These are phyloP conservation scores for Kluyveromyces wickerhamii DNA, from an alignment of 805 yeast species.

Conservation along the genomic window DNA sequence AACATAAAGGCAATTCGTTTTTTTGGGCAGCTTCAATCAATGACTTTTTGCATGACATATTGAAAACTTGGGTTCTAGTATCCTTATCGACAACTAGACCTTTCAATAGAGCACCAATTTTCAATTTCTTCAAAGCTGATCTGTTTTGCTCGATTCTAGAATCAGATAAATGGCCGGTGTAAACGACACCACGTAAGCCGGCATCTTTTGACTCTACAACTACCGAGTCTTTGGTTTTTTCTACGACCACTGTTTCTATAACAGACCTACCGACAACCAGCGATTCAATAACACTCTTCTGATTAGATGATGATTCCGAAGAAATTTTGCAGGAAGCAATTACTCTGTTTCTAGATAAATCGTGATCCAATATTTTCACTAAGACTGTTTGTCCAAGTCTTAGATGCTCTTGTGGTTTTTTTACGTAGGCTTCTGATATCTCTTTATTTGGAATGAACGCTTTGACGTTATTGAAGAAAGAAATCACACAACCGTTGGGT, in stretches of 20 bases:
- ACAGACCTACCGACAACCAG: constrained; percentile 57
- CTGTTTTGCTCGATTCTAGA: constrained; percentile 68
- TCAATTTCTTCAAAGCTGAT: constrained; percentile 50
- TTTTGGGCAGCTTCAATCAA: constrained; percentile 56
- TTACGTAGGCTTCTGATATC: constrained; percentile 81
- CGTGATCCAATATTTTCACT: constrained; percentile 56
- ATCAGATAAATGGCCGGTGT: constrained; percentile 70
- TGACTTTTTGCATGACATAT: constrained; percentile 56
- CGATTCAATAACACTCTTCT: constrained; percentile 40
- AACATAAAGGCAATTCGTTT: constrained; percentile 46
- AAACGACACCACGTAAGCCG: constrained; percentile 60
- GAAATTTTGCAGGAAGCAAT: constrained; percentile 70
- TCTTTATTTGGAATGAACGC: constrained; percentile 85
- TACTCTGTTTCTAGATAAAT: constrained; percentile 45
- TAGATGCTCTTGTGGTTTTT: constrained; percentile 67
- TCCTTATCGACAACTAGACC: constrained; percentile 66
- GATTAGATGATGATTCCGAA: constrained; percentile 36
- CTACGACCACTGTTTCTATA: constrained; percentile 52
- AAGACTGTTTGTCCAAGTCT: constrained; percentile 76
- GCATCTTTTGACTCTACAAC: constrained; percentile 49
- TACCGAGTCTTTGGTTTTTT: constrained; percentile 67
- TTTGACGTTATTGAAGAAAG: constrained; percentile 69
- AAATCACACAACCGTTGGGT: constrained; percentile 72
- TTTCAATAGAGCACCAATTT: constrained; percentile 51
- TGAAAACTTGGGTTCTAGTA: constrained; percentile 48